These are phyloP conservation scores for Rhizopogon parksii DNA, from an alignment of 1,284 basidiomycete genomes.

Conservation along the genomic window DNA sequence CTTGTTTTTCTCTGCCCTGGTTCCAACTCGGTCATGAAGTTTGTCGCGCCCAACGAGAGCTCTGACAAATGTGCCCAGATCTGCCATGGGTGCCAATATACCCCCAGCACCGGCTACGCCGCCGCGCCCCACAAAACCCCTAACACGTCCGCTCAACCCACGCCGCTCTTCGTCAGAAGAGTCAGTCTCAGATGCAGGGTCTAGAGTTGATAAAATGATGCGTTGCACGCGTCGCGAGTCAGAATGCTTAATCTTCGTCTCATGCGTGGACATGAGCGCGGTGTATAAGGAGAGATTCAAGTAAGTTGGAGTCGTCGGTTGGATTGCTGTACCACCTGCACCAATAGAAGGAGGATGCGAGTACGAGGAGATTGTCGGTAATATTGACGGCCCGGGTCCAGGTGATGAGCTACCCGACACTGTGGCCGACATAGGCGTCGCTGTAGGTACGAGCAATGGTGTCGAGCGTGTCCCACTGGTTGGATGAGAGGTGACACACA, in stretches of 20 bases:
- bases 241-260: slow-evolving; percentile 41
- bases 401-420: slow-evolving; percentile 14
- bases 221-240: slow-evolving; percentile 59
- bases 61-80: slow-evolving; percentile 34
- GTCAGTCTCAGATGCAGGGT: slow-evolving; percentile 31
- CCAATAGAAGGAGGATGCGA: slow-evolving; percentile 4
- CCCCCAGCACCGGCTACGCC: slow-evolving; percentile 21
- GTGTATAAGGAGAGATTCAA: slow-evolving; percentile 47
- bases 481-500: slow-evolving; percentile 5
- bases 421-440: background rate
- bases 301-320: slow-evolving; percentile 10
- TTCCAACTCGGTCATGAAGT: slow-evolving; percentile 21
- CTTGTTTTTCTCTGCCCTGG: slow-evolving; percentile 21
- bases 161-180: slow-evolving; percentile 23
- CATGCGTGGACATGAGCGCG: slow-evolving; percentile 44
- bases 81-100: slow-evolving; percentile 39
- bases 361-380: slow-evolving; percentile 9
- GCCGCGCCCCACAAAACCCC: slow-evolving; percentile 33
- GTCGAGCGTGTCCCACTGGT: slow-evolving; percentile 11
- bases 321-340: slow-evolving; percentile 12
- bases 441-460: slow-evolving; percentile 1
- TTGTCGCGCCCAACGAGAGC: slow-evolving; percentile 27
- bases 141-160: slow-evolving; percentile 25
- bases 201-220: slow-evolving; percentile 47
- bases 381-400: slow-evolving; percentile 10